These are phyloP conservation scores for Silene uniflora DNA, from an alignment of 148 eudicot species.

Conservation along the genomic window DNA sequence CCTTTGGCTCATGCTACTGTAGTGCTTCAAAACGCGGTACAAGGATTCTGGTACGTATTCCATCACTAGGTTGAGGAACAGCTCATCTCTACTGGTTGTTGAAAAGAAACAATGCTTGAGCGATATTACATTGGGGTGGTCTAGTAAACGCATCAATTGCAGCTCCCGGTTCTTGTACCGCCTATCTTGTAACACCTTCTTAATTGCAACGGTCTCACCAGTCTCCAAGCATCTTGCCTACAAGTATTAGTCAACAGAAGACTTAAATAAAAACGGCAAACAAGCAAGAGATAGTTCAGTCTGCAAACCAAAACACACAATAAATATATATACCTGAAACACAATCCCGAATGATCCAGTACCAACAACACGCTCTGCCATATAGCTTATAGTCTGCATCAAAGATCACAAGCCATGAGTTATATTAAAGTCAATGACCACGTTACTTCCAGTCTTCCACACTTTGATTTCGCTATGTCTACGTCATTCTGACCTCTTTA, in stretches of 20 bases:
- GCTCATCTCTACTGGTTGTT: slow-evolving; percentile 72
- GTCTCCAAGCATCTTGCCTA: slow-evolving; percentile 89
- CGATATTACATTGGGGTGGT: slow-evolving; percentile 67
- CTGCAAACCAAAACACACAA: background rate
- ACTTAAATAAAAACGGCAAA: slow-evolving; percentile 1
- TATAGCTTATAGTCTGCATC: slow-evolving; percentile 70
- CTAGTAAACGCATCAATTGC: slow-evolving; percentile 73
- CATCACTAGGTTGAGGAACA: slow-evolving; percentile 78
- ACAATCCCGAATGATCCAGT: slow-evolving; percentile 85
- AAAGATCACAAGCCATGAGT: slow-evolving; percentile 18
- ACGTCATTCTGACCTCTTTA: too few species aligned
- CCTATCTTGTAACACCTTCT: slow-evolving; percentile 78
- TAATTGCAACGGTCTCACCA: slow-evolving; percentile 74
- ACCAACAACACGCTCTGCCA: slow-evolving; percentile 92
- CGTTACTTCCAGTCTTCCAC: too few species aligned
- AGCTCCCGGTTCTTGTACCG: slow-evolving; percentile 78
- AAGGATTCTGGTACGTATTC: slow-evolving; percentile 77
- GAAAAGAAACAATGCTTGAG: slow-evolving; percentile 84
- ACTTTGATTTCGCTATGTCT: too few species aligned
- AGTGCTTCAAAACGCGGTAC: slow-evolving; percentile 69
- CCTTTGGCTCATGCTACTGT: slow-evolving; percentile 58
- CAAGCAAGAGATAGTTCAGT: background rate
- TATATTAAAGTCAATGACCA: background rate
- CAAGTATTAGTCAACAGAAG: background rate
- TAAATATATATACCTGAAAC: slow-evolving; percentile 48